A percentile compares a stretch with the other conserved stretches of the same genome.
These are phyloP conservation scores for Pisolithus tinctorius DNA, from an alignment of 768 basidiomycete species.

Conservation along the genomic window DNA sequence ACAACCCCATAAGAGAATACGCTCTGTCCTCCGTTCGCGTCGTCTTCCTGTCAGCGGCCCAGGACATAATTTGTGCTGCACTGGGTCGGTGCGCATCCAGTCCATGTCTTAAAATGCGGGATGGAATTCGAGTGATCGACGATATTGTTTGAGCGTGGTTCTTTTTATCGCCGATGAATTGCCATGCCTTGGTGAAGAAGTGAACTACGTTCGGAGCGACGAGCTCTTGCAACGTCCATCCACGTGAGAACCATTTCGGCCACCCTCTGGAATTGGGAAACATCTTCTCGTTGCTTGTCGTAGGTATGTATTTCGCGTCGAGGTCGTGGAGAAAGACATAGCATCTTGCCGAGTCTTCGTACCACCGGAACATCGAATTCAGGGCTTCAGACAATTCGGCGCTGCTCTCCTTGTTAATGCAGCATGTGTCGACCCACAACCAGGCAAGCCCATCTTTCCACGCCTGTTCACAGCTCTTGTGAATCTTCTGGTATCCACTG, in stretches of 20 bases:
- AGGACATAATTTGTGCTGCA: constrained; percentile 3
- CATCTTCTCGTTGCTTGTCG: neutral
- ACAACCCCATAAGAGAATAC: constrained; percentile 12
- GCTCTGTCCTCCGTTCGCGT: constrained; percentile 10
- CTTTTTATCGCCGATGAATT: neutral
- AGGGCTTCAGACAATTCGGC: neutral
- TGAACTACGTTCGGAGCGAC: neutral
- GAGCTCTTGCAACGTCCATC: neutral
- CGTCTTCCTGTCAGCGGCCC: constrained; percentile 13
- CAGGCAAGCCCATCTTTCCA: neutral
- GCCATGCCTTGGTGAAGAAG: neutral
- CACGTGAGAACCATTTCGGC: constrained; percentile 1
- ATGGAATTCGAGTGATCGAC: neutral
- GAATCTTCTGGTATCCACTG: neutral
- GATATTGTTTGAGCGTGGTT: neutral
- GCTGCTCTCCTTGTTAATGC: neutral
- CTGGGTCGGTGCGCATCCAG: neutral
- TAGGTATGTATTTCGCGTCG: neutral
- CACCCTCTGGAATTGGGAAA: neutral
- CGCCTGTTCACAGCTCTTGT: neutral
- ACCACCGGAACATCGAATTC: neutral
- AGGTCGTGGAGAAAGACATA: neutral
- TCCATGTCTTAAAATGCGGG: neutral
- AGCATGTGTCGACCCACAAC: neutral
- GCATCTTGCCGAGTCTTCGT: neutral